phyloP scores from a whole-genome alignment of 2,329 filamentous ascomycete genomes.

The Fonsecaea pedrosoi region DNA sequence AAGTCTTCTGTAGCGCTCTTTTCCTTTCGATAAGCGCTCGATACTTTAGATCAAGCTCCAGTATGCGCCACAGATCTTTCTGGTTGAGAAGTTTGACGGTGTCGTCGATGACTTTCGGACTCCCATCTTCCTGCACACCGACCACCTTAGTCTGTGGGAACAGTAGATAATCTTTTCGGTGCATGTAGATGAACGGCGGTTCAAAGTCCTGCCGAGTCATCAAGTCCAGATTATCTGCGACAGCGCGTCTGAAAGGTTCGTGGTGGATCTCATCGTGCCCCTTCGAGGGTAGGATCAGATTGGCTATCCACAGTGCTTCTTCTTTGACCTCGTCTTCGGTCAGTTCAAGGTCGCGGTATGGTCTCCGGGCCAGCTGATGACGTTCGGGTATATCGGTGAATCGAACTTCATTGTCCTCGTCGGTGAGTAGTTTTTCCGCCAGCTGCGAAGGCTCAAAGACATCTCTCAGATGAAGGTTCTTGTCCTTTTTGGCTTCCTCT shows the following conservation, averaged over 20 bases:
- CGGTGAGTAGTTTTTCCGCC: conserved; percentile 90
- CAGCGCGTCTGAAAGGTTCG: conserved; percentile 82
- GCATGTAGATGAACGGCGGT: conserved; percentile 96
- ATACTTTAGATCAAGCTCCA: conserved; percentile 95
- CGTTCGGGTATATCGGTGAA: conserved; percentile 89
- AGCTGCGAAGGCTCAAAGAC: conserved; percentile 97
- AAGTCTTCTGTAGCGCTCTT: conserved; percentile 80
- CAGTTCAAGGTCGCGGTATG: conserved; percentile 82
- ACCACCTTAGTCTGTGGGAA: conserved; percentile 76
- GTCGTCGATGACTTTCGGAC: conserved; percentile 70
- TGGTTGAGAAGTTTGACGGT: conserved; percentile 91
- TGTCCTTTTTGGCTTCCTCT: conserved; percentile 76
- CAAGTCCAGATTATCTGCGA: conserved; percentile 92
- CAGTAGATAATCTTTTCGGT: conserved; percentile 96
- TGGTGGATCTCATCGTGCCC: conserved; percentile 73
- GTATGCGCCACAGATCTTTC: conserved; percentile 91
- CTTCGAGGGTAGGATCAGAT: conserved; percentile 88
- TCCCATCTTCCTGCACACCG: conserved; percentile 71
- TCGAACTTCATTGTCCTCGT: conserved; percentile 91
- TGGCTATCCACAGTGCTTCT: conserved; percentile 90
- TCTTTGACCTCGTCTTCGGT: conserved; percentile 86
- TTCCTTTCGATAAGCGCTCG: conserved; percentile 91
- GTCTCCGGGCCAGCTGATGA: conserved; percentile 87
- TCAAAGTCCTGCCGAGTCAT: conserved; percentile 94
- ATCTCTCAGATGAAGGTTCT: conserved; percentile 90